Conservation (phyloP, 1,284 basidiomycete genomes). For the Ganoderma resinaceum region DNA sequence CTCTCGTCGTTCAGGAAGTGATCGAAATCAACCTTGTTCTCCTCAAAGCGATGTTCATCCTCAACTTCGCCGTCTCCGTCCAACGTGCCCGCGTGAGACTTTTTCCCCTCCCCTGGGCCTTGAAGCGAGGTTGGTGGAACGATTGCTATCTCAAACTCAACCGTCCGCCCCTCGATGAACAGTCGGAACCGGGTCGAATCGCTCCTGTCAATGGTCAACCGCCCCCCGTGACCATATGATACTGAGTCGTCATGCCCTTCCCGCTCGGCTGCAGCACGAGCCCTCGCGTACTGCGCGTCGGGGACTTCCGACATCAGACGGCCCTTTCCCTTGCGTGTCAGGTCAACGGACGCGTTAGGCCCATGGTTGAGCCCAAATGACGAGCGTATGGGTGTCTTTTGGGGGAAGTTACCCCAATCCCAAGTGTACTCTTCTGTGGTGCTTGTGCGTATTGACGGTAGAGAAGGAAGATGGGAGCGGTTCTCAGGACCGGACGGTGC, state of each 20-base stretch:
- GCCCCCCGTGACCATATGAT: constrained; percentile 57
- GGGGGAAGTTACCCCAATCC: constrained; percentile 89
- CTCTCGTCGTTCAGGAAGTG: constrained; percentile 62
- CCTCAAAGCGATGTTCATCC: constrained; percentile 58
- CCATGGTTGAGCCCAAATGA: constrained; percentile 49
- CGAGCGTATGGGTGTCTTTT: constrained; percentile 69
- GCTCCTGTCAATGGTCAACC: constrained; percentile 54
- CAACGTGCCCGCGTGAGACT: constrained; percentile 40
- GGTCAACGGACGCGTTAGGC: constrained; percentile 25
- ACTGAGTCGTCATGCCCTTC: constrained; percentile 15
- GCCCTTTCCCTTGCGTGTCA: constrained; percentile 34
- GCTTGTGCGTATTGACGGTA: constrained; percentile 20
- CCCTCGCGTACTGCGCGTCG: constrained; percentile 16
- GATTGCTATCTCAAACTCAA: constrained; percentile 71
- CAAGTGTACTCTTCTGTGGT: constrained; percentile 74
- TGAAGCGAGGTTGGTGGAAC: constrained; percentile 37
- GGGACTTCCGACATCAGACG: constrained; percentile 31
- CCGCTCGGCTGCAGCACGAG: constrained; percentile 18
- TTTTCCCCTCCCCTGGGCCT: constrained; percentile 27
- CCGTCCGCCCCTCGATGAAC: constrained; percentile 58
- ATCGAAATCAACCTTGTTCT: constrained; percentile 60
- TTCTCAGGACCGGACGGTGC: constrained; percentile 25
- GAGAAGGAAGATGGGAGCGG: constrained; percentile 32
- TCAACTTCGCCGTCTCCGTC: constrained; percentile 55
- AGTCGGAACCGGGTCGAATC: constrained; percentile 64